A percentile compares a stretch with the other conserved stretches of the same genome.
phyloP scores from a whole-genome alignment of 768 basidiomycete genomes.

The Rhodotorula toruloides region DNA sequence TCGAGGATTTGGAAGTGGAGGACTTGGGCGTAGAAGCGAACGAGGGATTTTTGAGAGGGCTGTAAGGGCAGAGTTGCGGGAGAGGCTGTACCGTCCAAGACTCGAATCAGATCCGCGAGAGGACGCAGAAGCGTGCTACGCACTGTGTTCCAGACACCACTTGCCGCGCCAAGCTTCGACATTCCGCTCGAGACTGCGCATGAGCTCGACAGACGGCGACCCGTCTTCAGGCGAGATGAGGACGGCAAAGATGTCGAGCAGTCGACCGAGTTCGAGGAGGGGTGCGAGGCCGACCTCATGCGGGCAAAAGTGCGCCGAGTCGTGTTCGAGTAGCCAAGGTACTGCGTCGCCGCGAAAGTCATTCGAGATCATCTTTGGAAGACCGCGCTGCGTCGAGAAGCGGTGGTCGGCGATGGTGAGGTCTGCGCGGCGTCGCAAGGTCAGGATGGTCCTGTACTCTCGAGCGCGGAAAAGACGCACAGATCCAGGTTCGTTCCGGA shows the following conservation, averaged over 20 bases:
- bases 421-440: background rate
- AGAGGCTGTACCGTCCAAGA: background rate
- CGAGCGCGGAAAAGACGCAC: background rate
- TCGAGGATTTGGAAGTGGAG: constrained; percentile 17
- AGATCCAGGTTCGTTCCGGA: constrained; percentile 16
- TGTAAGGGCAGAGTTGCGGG: constrained; percentile 1
- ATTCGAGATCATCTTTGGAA: constrained; percentile 14
- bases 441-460: background rate
- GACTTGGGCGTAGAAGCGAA: constrained; percentile 12
- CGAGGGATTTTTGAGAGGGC: constrained; percentile 4
- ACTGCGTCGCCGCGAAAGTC: background rate
- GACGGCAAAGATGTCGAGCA: constrained; percentile 17
- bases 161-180: constrained; percentile 2
- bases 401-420: constrained; percentile 23
- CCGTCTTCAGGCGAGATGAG: constrained; percentile 6
- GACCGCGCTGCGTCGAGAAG: constrained; percentile 17
- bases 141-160: constrained; percentile 7
- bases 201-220: constrained; percentile 4
- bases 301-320: constrained; percentile 1
- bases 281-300: constrained; percentile 11
- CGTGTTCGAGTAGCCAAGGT: constrained; percentile 18
- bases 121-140: background rate
- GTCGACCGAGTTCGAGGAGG: constrained; percentile 14
- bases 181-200: constrained; percentile 3
- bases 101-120: rapidly evolving